Evolutionary conservation across 441 rosid species (phyloP).

Genomic region (Populus tomentosa): DNA sequence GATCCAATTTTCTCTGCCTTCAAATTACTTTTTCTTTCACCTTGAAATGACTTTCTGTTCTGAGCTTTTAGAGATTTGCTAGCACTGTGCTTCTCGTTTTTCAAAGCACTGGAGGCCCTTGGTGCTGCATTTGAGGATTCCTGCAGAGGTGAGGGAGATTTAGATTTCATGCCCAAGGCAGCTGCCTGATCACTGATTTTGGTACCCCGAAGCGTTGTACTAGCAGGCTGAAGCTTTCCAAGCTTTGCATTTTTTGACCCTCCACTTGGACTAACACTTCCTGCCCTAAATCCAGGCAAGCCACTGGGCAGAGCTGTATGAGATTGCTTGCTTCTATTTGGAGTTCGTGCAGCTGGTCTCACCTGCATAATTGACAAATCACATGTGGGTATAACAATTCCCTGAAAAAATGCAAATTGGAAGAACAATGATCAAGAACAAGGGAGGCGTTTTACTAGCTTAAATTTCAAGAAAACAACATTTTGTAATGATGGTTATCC

Average conservation of each 20-base stretch:
- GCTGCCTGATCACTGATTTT: constrained; percentile 34
- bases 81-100: constrained; percentile 33
- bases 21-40: constrained; percentile 30
- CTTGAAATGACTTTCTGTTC: constrained; percentile 37
- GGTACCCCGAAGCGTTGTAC: constrained; percentile 24
- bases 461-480: constrained; percentile 1
- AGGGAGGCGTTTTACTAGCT: constrained; percentile 9
- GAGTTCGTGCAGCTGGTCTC: constrained; percentile 43
- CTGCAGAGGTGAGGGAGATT: constrained; percentile 33
- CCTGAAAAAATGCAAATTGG: constrained; percentile 6
- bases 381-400: background rate
- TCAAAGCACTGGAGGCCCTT: constrained; percentile 35
- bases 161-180: constrained; percentile 21
- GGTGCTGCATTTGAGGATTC: constrained; percentile 34
- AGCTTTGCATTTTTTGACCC: constrained; percentile 33
- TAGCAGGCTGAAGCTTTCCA: constrained; percentile 51
- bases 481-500: background rate
- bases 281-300: constrained; percentile 32
- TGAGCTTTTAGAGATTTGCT: constrained; percentile 39
- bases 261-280: constrained; percentile 33
- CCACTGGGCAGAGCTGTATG: constrained; percentile 30
- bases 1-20: constrained; percentile 25
- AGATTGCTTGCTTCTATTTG: constrained; percentile 39
- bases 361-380: constrained; percentile 43
- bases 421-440: background rate